Conservation (phyloP, 179 eudicot genomes). For the Drosera spatulata region DNA sequence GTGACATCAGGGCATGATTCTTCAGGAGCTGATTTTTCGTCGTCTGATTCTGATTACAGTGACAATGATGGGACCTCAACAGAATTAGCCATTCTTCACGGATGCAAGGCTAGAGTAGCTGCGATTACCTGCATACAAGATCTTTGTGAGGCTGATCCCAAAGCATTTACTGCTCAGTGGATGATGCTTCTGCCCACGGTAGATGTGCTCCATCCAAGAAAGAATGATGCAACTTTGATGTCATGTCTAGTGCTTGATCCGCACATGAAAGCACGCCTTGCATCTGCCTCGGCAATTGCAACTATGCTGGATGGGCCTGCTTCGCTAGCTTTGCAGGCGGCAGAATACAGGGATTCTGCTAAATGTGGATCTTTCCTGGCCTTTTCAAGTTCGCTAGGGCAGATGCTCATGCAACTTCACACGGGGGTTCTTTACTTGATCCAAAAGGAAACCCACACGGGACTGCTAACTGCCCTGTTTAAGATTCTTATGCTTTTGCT, state of each 20-base stretch:
- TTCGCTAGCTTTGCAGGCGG: conserved; percentile 82
- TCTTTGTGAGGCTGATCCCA: conserved; percentile 92
- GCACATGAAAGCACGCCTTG: conserved; percentile 65
- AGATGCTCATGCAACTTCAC: conserved; percentile 92
- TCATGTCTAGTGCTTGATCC: conserved; percentile 90
- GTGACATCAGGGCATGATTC: conserved; percentile 30
- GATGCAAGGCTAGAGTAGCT: conserved; percentile 71
- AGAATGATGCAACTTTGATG: conserved; percentile 72
- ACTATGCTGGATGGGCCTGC: conserved; percentile 88
- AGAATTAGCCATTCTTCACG: conserved; percentile 24
- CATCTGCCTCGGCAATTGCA: conserved; percentile 73
- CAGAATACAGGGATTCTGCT: conserved; percentile 68
- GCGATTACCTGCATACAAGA: conserved; percentile 92
- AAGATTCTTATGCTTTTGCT: conserved; percentile 73
- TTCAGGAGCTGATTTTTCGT: conserved; percentile 28
- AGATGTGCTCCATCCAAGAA: conserved; percentile 91
- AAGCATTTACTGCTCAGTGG: conserved; percentile 80
- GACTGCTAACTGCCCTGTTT: conserved; percentile 60
- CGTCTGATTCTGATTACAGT: conserved; percentile 93
- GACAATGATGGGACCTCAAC: conserved; percentile 56
- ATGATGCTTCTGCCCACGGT: conserved; percentile 81
- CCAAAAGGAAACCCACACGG: conserved; percentile 62
- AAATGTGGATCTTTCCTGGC: conserved; percentile 76
- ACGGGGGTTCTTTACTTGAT: conserved; percentile 71
- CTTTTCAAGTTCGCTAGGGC: conserved; percentile 92